Evolutionary conservation across 352 stramenopile species (phyloP).

Genomic region (Pythium angustatum): DNA sequence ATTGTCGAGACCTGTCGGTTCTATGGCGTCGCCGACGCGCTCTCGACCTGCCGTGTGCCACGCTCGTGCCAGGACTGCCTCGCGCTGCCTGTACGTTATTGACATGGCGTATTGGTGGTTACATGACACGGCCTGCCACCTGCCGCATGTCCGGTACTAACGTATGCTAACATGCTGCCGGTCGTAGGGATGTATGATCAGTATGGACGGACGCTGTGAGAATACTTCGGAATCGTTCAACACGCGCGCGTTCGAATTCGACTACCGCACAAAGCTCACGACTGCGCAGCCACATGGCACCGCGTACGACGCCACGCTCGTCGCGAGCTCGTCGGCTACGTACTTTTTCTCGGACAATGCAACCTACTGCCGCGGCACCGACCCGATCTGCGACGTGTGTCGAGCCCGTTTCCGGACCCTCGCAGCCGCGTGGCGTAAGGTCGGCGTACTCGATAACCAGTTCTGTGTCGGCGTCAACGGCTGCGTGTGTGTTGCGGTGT

Average conservation of each 20-base stretch:
- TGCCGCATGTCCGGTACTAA: no score
- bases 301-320: no score
- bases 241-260: background rate
- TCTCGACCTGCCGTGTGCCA: background rate
- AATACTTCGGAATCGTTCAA: background rate
- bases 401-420: background rate
- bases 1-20: background rate
- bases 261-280: background rate
- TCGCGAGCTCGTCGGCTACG: no score
- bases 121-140: no score
- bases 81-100: background rate
- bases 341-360: background rate
- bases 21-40: background rate
- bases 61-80: background rate
- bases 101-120: background rate
- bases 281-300: background rate
- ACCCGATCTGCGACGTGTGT: conserved; percentile 1
- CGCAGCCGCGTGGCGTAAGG: background rate
- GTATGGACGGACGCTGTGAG: background rate
- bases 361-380: background rate
- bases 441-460: background rate
- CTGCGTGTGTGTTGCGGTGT: conserved; percentile 11
- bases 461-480: background rate
- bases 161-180: no score
- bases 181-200: background rate